These are phyloP conservation scores for Apiosordaria backusii DNA, from an alignment of 495 filamentous ascomycete species.

Conservation along the genomic window DNA sequence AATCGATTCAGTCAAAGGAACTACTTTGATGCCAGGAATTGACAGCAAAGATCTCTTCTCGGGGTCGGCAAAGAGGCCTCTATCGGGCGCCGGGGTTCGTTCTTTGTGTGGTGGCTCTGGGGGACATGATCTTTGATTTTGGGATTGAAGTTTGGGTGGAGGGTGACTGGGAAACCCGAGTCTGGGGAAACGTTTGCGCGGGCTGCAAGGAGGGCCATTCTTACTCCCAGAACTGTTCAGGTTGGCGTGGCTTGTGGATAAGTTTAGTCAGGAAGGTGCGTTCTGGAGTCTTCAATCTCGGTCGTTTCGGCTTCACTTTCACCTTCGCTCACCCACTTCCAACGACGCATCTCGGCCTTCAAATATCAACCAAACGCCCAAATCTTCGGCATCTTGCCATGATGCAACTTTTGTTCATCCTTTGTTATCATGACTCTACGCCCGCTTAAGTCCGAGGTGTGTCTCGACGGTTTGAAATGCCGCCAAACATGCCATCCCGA, in stretches of 20 bases:
- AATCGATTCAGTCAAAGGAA: slow-evolving; percentile 51
- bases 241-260: not conserved
- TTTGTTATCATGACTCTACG: not conserved
- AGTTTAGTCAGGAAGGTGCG: not conserved
- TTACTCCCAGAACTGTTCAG: not conserved
- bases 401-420: not conserved
- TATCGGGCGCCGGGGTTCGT: slow-evolving; percentile 44
- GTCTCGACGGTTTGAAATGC: not conserved
- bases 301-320: not conserved
- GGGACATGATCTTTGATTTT: slow-evolving; percentile 48
- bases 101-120: slow-evolving; percentile 43
- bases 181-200: slow-evolving; percentile 37
- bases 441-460: not conserved
- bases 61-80: slow-evolving; percentile 50
- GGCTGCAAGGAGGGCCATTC: slow-evolving; percentile 33
- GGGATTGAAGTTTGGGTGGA: slow-evolving; percentile 60
- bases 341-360: not conserved
- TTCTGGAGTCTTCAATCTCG: not conserved
- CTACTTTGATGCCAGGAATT: slow-evolving; percentile 36
- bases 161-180: slow-evolving; percentile 36
- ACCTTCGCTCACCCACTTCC: not conserved
- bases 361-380: not conserved
- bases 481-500: not conserved
- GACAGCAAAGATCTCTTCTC: slow-evolving; percentile 49
- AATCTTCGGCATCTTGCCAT: not conserved